Evolutionary conservation across 2,329 filamentous ascomycete genomes (phyloP).

Genomic region (Paracoccidioides brasiliensis): DNA sequence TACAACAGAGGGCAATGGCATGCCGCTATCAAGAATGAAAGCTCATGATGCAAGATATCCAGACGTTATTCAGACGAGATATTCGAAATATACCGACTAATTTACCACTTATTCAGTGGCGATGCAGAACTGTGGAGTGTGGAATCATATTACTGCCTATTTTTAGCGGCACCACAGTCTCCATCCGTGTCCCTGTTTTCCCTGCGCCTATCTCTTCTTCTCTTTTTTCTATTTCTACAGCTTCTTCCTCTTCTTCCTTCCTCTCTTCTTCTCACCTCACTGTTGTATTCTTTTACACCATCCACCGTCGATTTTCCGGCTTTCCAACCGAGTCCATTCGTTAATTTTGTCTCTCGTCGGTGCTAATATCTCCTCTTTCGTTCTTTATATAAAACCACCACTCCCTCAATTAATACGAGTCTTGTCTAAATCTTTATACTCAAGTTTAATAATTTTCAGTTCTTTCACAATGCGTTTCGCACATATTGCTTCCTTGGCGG

Average conservation of each 20-base stretch:
- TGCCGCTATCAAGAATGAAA: too few species aligned
- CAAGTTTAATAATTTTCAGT: neutral
- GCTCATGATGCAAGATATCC: too few species aligned
- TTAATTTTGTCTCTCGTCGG: conserved; percentile 11
- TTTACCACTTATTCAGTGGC: too few species aligned
- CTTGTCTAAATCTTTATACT: too few species aligned
- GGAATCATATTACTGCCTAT: too few species aligned
- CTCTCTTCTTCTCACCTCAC: conserved; percentile 4
- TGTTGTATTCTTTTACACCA: conserved; percentile 10
- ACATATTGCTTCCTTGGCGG: conserved; percentile 27
- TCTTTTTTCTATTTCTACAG: neutral
- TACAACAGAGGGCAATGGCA: too few species aligned
- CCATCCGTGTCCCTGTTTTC: neutral
- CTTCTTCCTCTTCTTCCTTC: neutral
- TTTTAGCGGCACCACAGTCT: neutral
- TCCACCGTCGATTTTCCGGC: conserved; percentile 15
- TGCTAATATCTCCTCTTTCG: conserved; percentile 4
- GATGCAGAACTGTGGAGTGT: too few species aligned
- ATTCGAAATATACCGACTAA: too few species aligned
- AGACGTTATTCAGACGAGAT: too few species aligned
- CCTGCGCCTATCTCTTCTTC: conserved; percentile 1
- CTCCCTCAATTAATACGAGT: conserved; percentile 11
- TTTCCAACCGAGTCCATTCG: conserved; percentile 27
- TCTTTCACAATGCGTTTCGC: conserved; percentile 38
- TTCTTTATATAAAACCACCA: conserved; percentile 17